Percentiles rank a stretch among this genome's conserved stretches.
phyloP scores from a whole-genome alignment of 306 rosid genomes.

The Gastrolobium bilobum region DNA sequence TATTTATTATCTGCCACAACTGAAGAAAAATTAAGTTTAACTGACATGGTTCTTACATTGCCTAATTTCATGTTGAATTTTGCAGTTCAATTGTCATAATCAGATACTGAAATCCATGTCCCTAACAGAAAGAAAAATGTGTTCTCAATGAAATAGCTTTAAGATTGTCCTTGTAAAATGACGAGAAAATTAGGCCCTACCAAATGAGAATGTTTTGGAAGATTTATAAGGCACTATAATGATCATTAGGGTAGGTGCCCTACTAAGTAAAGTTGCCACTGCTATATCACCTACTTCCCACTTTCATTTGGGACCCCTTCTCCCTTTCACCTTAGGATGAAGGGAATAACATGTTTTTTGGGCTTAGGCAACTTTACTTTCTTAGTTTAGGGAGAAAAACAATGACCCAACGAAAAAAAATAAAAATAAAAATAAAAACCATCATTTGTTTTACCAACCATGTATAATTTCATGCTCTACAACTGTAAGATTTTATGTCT shows the following conservation, averaged over 20 bases:
- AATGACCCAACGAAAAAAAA: neutral
- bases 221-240: slow-evolving; percentile 52
- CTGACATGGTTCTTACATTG: slow-evolving; percentile 33
- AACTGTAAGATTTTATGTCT: slow-evolving; percentile 48
- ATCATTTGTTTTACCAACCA: slow-evolving; percentile 57
- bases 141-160: slow-evolving; percentile 40
- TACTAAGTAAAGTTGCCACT: slow-evolving; percentile 55
- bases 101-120: slow-evolving; percentile 51
- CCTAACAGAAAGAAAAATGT: slow-evolving; percentile 40
- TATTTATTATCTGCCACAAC: slow-evolving; percentile 19
- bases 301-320: slow-evolving; percentile 51
- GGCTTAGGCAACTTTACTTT: slow-evolving; percentile 22
- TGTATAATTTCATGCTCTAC: slow-evolving; percentile 53
- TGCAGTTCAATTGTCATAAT: slow-evolving; percentile 53
- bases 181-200: slow-evolving; percentile 52
- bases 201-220: slow-evolving; percentile 52
- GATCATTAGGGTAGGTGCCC: slow-evolving; percentile 55
- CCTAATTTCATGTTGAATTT: slow-evolving; percentile 41
- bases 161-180: slow-evolving; percentile 47
- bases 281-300: slow-evolving; percentile 51
- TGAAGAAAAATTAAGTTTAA: slow-evolving; percentile 34
- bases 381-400: slow-evolving; percentile 46
- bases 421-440: neutral
- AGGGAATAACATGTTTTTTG: slow-evolving; percentile 9
- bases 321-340: slow-evolving; percentile 42